Percentiles rank a stretch among this genome's conserved stretches.
phyloP scores from a whole-genome alignment of 169 alveolate species.

The Plasmodium reichenowi region DNA sequence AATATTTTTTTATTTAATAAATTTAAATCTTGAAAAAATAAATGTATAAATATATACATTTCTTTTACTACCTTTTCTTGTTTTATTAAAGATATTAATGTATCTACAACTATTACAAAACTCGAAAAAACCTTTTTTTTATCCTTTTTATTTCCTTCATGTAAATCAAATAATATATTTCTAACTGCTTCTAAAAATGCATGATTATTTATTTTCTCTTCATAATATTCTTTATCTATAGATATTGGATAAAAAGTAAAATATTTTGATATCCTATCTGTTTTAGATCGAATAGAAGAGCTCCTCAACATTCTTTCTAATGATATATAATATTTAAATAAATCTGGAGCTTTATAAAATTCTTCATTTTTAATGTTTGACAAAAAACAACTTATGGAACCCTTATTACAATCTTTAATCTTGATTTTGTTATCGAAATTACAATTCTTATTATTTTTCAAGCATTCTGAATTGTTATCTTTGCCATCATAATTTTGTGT shows the following conservation, averaged over 20 bases:
- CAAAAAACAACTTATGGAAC: constrained; percentile 1
- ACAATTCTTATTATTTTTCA: not conserved
- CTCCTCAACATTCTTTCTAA: constrained; percentile 27
- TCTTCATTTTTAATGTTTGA: not conserved
- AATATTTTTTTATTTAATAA: constrained; percentile 22
- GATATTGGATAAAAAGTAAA: constrained; percentile 31
- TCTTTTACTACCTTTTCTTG: constrained; percentile 28
- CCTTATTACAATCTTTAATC: not conserved
- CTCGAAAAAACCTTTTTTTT: constrained; percentile 16
- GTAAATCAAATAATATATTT: constrained; percentile 28
- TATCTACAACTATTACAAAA: constrained; percentile 42
- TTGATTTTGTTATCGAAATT: not conserved
- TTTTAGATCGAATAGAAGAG: constrained; percentile 7
- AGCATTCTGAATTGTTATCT: not conserved
- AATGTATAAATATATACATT: constrained; percentile 22
- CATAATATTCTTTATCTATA: constrained; percentile 2
- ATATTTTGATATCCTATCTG: constrained; percentile 24
- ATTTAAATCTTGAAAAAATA: constrained; percentile 35
- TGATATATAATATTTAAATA: constrained; percentile 36
- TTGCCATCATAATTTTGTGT: not conserved
- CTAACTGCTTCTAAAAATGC: constrained; percentile 58
- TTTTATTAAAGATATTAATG: constrained; percentile 29
- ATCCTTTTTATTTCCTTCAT: constrained; percentile 13
- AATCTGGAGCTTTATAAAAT: constrained; percentile 10
- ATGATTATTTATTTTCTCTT: constrained; percentile 13